Evolutionary conservation across 78 protist species (phyloP).

Genomic region (Isochrysis galbana): DNA sequence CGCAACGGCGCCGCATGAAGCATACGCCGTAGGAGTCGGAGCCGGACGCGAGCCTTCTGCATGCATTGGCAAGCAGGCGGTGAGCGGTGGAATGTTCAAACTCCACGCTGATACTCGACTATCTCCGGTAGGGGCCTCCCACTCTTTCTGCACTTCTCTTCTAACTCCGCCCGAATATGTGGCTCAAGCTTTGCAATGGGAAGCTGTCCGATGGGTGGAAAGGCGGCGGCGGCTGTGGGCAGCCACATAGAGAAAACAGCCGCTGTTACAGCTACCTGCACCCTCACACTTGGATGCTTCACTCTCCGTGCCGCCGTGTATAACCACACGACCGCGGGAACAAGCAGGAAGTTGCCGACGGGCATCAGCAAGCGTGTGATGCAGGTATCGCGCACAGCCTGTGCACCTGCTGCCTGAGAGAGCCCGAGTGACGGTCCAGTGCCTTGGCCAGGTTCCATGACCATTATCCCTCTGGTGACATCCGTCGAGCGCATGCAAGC

Average conservation of each 20-base stretch:
- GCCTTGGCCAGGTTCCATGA: background rate
- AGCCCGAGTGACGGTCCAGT: background rate
- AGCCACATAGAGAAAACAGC: background rate
- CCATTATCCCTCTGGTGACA: background rate
- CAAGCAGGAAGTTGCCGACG: background rate
- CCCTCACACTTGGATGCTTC: background rate
- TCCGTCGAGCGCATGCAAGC: background rate
- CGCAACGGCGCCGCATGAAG: too few species aligned
- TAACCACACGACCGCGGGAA: background rate
- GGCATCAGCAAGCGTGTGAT: background rate
- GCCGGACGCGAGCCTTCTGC: too few species aligned
- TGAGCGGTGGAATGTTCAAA: too few species aligned
- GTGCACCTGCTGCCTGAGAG: background rate
- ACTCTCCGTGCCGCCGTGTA: background rate
- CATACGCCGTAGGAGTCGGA: too few species aligned
- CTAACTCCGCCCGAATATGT: constrained; percentile 1
- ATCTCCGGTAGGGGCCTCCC: background rate
- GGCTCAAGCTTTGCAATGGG: background rate
- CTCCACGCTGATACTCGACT: background rate
- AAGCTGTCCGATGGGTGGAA: background rate
- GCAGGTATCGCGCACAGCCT: background rate
- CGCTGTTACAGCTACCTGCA: background rate
- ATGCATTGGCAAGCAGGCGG: too few species aligned
- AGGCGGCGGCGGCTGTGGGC: background rate
- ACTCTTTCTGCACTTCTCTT: background rate